Evolutionary conservation across 495 filamentous ascomycete species (phyloP).

Genomic region (Podospora bellae-mahoneyi): DNA sequence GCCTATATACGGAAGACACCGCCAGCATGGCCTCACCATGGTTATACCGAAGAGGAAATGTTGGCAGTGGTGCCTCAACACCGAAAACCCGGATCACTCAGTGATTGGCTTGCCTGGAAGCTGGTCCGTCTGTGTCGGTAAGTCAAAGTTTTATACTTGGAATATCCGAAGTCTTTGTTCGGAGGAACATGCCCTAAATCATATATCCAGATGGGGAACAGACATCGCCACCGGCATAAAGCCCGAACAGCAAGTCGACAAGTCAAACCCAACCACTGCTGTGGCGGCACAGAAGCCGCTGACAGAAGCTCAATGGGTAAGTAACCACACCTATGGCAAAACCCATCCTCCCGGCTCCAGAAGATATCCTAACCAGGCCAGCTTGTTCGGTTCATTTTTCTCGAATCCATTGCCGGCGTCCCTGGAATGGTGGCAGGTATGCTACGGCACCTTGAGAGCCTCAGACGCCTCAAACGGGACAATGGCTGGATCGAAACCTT

Average conservation of each 20-base stretch:
- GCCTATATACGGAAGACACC: constrained; percentile 47
- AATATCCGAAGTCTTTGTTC: not conserved
- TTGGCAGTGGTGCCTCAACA: constrained; percentile 39
- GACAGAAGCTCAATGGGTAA: constrained; percentile 48
- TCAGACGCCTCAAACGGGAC: constrained; percentile 82
- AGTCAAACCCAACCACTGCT: constrained; percentile 44
- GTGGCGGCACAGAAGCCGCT: constrained; percentile 42
- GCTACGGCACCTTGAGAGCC: constrained; percentile 78
- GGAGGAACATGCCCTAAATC: constrained; percentile 1
- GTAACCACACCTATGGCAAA: constrained; percentile 2
- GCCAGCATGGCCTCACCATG: constrained; percentile 66
- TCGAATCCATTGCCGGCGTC: constrained; percentile 91
- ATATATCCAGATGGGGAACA: constrained; percentile 40
- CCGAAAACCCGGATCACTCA: constrained; percentile 36
- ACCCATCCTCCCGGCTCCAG: not conserved
- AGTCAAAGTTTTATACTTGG: constrained; percentile 5
- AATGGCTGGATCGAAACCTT: constrained; percentile 98
- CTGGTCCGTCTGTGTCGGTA: constrained; percentile 36
- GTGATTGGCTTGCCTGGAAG: constrained; percentile 48
- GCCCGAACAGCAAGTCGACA: constrained; percentile 44
- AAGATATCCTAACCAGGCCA: constrained; percentile 17
- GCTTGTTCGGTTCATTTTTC: constrained; percentile 82
- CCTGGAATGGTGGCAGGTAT: constrained; percentile 97
- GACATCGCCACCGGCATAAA: constrained; percentile 47
- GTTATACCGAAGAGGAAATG: constrained; percentile 52